Evolutionary conservation across 495 filamentous ascomycete species (phyloP).

Genomic region (Penicillium crystallinum): DNA sequence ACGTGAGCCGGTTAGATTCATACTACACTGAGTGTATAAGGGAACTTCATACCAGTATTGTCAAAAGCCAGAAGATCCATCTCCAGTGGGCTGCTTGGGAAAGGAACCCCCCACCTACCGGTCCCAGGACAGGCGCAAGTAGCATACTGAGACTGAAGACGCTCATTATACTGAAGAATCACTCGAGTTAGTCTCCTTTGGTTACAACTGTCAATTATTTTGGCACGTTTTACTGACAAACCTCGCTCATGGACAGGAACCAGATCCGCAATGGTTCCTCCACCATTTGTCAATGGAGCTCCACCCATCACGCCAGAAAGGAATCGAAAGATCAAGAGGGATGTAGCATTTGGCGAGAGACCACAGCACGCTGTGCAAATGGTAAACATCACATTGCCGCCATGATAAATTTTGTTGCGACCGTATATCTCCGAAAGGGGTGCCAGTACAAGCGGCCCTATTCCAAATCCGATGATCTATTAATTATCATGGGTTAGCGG

Average conservation of each 20-base stretch:
- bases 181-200: background rate
- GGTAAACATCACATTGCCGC: conserved; percentile 32
- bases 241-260: conserved; percentile 45
- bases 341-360: conserved; percentile 47
- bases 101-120: conserved; percentile 43
- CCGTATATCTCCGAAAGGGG: conserved; percentile 35
- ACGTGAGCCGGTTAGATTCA: no score
- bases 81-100: conserved; percentile 46
- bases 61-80: conserved; percentile 52
- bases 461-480: conserved; percentile 36
- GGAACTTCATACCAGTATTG: conserved; percentile 1
- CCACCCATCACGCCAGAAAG: conserved; percentile 52
- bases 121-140: conserved; percentile 43
- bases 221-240: conserved; percentile 37
- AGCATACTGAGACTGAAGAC: conserved; percentile 30
- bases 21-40: background rate
- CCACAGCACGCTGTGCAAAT: conserved; percentile 60
- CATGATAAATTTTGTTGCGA: conserved; percentile 28
- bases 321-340: conserved; percentile 57
- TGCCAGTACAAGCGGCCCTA: conserved; percentile 27
- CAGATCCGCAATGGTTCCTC: conserved; percentile 51
- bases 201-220: background rate
- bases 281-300: conserved; percentile 26
- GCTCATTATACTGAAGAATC: background rate
- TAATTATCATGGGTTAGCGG: no score